These are phyloP conservation scores for Aspergillus sp. DNA, from an alignment of 2,329 filamentous ascomycete species.

Conservation along the genomic window DNA sequence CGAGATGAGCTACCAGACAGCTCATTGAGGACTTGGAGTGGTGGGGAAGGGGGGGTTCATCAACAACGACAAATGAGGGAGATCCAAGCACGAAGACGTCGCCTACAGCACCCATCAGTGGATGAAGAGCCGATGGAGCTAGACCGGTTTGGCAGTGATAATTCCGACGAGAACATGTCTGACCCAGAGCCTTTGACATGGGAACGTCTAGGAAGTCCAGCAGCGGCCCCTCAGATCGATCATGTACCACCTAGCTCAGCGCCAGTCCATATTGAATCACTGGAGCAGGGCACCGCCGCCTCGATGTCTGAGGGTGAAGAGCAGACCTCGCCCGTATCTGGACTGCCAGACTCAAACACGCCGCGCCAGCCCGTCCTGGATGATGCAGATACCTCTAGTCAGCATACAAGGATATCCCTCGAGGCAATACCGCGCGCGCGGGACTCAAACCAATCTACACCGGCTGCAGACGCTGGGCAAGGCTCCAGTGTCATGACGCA, in stretches of 20 bases:
- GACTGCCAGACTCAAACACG: slow-evolving; percentile 1
- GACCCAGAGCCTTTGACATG: slow-evolving; percentile 3
- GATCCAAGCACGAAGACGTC: slow-evolving; percentile 4
- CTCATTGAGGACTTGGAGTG: background rate
- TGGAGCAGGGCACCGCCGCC: background rate
- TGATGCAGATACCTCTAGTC: slow-evolving; percentile 9
- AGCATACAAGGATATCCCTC: slow-evolving; percentile 12
- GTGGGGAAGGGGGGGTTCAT: slow-evolving; percentile 2
- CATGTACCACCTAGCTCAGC: background rate
- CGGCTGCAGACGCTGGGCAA: slow-evolving; percentile 1
- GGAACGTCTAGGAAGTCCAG: slow-evolving; percentile 5
- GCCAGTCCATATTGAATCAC: background rate
- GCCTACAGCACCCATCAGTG: background rate
- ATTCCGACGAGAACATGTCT: slow-evolving; percentile 10
- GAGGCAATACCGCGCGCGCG: slow-evolving; percentile 6
- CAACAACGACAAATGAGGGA: slow-evolving; percentile 7
- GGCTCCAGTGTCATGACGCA: slow-evolving; percentile 2
- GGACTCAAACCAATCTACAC: slow-evolving; percentile 1
- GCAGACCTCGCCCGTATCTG: background rate
- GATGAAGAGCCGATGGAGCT: slow-evolving; percentile 14
- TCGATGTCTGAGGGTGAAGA: background rate
- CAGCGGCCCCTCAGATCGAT: background rate
- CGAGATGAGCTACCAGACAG: slow-evolving; percentile 1
- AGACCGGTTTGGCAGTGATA: slow-evolving; percentile 4
- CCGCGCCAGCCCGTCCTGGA: background rate